These are phyloP conservation scores for Geotrichum restrictum DNA, from an alignment of 1,139 yeast genomes.

Conservation along the genomic window DNA sequence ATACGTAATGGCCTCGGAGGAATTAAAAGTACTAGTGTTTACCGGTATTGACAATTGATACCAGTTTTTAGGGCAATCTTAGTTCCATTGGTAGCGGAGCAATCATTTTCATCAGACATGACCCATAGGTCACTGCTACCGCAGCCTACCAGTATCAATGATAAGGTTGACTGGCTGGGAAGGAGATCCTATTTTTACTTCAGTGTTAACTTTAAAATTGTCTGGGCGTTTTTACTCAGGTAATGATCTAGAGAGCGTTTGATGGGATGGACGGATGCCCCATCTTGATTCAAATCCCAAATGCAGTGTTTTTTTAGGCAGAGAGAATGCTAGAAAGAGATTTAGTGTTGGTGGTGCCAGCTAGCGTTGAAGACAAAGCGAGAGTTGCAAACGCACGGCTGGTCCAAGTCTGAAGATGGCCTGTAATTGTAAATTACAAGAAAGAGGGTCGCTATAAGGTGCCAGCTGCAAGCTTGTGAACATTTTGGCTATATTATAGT, in stretches of 20 bases:
- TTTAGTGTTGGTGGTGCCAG: neutral
- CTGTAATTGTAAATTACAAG: too few species aligned
- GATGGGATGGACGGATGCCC: conserved; percentile 1
- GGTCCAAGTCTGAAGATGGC: neutral
- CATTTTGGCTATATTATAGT: too few species aligned
- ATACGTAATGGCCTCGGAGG: conserved; percentile 32
- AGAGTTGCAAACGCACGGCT: neutral
- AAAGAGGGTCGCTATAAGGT: too few species aligned
- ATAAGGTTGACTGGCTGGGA: conserved; percentile 28
- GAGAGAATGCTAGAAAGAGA: neutral
- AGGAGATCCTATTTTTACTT: conserved; percentile 31
- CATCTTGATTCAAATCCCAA: neutral
- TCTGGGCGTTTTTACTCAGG: conserved; percentile 3
- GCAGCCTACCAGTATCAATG: conserved; percentile 62
- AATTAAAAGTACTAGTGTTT: conserved; percentile 36
- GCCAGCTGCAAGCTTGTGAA: too few species aligned
- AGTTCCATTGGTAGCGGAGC: conserved; percentile 37
- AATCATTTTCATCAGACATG: conserved; percentile 36
- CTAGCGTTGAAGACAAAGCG: neutral
- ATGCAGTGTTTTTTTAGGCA: neutral
- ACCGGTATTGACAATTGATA: conserved; percentile 25
- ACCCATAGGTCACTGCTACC: conserved; percentile 72
- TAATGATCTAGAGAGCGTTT: neutral
- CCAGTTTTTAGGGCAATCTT: conserved; percentile 21
- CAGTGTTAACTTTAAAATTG: conserved; percentile 29